Evolutionary conservation across 257 asterid species (phyloP).

Genomic region (Leonotis leonurus): DNA sequence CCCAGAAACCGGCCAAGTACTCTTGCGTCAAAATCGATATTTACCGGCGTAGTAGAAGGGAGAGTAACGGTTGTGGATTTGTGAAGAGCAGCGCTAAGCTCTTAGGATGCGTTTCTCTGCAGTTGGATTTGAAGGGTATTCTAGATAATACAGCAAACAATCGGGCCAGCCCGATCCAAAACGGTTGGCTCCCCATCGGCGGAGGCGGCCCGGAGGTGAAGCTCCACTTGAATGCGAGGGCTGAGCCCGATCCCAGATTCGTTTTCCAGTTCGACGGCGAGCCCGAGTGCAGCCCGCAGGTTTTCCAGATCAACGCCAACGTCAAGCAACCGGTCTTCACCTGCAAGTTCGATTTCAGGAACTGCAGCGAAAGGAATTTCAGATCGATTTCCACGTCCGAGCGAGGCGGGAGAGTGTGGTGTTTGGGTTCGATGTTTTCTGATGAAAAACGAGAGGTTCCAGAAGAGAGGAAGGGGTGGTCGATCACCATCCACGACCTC

Average conservation of each 20-base stretch:
- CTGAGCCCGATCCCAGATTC: constrained; percentile 91
- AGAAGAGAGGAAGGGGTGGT: too few species aligned
- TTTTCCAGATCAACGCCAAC: constrained; percentile 84
- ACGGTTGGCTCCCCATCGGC: constrained; percentile 60
- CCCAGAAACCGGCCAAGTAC: constrained; percentile 28
- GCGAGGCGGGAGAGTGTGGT: too few species aligned
- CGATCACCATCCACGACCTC: constrained; percentile 93
- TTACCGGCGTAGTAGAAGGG: constrained; percentile 21
- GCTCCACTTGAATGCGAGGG: constrained; percentile 60
- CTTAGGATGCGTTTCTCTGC: constrained; percentile 45
- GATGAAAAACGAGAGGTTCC: too few species aligned
- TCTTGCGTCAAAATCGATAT: constrained; percentile 45
- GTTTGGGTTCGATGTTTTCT: too few species aligned
- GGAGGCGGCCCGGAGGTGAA: constrained; percentile 29
- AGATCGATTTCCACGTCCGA: constrained; percentile 59
- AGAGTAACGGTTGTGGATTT: constrained; percentile 25
- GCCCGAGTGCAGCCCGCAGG: too few species aligned
- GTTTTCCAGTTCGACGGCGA: constrained; percentile 89
- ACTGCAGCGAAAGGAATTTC: constrained; percentile 43
- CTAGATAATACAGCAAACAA: constrained; percentile 21
- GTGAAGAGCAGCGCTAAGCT: constrained; percentile 38
- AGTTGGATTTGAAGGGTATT: constrained; percentile 60
- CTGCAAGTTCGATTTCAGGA: constrained; percentile 81
- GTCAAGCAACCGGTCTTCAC: constrained; percentile 83
- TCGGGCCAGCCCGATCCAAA: constrained; percentile 39